Evolutionary conservation across 257 asterid genomes (phyloP).

Genomic region (Solanum corneliomulleri): DNA sequence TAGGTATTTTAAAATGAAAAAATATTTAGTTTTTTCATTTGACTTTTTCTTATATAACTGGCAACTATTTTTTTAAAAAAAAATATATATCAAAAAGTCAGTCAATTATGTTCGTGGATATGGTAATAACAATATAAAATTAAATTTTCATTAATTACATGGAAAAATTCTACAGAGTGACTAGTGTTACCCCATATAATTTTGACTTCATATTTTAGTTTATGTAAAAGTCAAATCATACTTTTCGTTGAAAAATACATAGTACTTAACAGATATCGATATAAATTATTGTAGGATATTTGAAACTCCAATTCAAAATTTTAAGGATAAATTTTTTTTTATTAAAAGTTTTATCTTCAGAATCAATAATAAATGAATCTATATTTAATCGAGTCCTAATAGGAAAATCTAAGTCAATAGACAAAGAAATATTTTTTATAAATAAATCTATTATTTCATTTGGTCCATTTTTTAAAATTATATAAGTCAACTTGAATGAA

Average conservation of each 20-base stretch:
- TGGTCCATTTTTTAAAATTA: background rate
- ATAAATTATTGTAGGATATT: fast-evolving
- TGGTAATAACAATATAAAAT: background rate
- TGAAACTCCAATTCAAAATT: fast-evolving
- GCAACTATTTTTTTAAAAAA: too few relatives aligned
- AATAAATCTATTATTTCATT: background rate
- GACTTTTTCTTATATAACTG: background rate
- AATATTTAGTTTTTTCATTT: background rate
- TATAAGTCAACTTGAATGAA: background rate
- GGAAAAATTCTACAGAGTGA: background rate
- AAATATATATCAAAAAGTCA: background rate
- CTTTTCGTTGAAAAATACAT: background rate
- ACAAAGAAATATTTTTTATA: background rate
- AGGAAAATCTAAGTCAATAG: background rate
- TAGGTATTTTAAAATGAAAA: background rate
- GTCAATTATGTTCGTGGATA: background rate
- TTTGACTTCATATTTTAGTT: background rate
- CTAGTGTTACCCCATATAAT: background rate
- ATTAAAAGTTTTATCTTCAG: fast-evolving
- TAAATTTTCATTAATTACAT: background rate
- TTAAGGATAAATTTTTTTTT: background rate
- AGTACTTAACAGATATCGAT: background rate
- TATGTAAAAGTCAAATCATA: background rate
- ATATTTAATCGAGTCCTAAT: background rate
- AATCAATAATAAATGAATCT: fast-evolving